Percentiles rank a stretch among this genome's conserved stretches.
Conservation (phyloP, 345 rosid genomes). For the Citrus hindsii region DNA sequence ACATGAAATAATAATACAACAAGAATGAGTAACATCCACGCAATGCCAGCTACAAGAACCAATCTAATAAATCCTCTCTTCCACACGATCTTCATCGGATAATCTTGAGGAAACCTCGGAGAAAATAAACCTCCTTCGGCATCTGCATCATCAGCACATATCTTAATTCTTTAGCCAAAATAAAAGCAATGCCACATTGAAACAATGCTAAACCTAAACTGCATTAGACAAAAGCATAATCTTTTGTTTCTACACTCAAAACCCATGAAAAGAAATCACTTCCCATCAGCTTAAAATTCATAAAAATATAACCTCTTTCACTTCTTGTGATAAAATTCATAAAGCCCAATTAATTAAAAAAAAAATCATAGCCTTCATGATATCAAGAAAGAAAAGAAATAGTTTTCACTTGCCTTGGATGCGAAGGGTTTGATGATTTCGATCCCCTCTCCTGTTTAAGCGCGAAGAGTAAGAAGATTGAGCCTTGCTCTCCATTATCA, state of each 20-base stretch:
- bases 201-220: not conserved
- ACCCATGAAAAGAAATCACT: not conserved
- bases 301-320: not conserved
- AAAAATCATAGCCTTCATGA: not conserved
- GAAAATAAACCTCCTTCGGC: constrained; percentile 49
- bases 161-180: not conserved
- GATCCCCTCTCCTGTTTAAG: constrained; percentile 58
- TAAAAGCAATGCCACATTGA: not conserved
- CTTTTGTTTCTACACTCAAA: not conserved
- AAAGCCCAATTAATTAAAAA: not conserved
- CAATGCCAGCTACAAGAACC: constrained; percentile 74
- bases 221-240: not conserved
- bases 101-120: constrained; percentile 48
- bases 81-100: constrained; percentile 50
- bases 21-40: constrained; percentile 88
- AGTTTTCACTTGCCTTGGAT: constrained; percentile 37
- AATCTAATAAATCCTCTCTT: constrained; percentile 74
- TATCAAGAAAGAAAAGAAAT: not conserved
- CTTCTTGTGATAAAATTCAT: not conserved
- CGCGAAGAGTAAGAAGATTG: constrained; percentile 58
- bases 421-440: constrained; percentile 30
- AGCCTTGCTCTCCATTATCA: constrained; percentile 45
- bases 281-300: not conserved
- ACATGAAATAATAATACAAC: constrained; percentile 62
- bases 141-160: constrained; percentile 32